Percentiles rank a stretch among this genome's conserved stretches.
These are phyloP conservation scores for Dimocarpus longan DNA, from an alignment of 345 rosid species.

Conservation along the genomic window DNA sequence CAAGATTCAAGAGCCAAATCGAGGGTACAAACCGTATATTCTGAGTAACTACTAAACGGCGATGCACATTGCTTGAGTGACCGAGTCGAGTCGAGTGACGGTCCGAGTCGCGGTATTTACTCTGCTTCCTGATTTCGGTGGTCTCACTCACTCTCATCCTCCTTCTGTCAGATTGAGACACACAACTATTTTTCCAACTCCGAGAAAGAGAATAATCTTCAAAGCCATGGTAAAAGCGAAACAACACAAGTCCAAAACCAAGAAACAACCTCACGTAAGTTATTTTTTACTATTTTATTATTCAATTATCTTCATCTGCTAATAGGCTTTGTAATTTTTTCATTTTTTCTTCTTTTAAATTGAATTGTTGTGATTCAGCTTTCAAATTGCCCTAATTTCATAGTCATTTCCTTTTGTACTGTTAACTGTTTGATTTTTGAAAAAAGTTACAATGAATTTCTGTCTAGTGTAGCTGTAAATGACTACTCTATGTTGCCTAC, in stretches of 20 bases:
- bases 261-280: slow-evolving; percentile 62
- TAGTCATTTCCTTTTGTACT: neutral
- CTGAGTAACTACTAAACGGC: neutral
- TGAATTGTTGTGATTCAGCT: neutral
- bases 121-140: neutral
- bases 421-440: neutral
- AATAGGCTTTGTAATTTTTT: neutral
- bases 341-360: neutral
- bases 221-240: slow-evolving; percentile 71
- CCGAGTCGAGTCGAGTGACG: neutral
- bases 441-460: neutral
- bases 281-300: neutral
- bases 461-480: neutral
- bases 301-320: neutral
- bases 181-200: neutral
- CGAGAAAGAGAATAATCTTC: neutral
- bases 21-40: neutral
- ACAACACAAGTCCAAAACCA: slow-evolving; percentile 63
- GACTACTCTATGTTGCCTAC: neutral
- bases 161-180: neutral
- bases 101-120: neutral
- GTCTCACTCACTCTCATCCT: neutral
- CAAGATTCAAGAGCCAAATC: neutral
- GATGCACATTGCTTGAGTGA: neutral
- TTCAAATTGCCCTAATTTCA: slow-evolving; percentile 10